Evolutionary conservation across 2,329 filamentous ascomycete genomes (phyloP).

Genomic region (Pseudogymnoascus sp.): DNA sequence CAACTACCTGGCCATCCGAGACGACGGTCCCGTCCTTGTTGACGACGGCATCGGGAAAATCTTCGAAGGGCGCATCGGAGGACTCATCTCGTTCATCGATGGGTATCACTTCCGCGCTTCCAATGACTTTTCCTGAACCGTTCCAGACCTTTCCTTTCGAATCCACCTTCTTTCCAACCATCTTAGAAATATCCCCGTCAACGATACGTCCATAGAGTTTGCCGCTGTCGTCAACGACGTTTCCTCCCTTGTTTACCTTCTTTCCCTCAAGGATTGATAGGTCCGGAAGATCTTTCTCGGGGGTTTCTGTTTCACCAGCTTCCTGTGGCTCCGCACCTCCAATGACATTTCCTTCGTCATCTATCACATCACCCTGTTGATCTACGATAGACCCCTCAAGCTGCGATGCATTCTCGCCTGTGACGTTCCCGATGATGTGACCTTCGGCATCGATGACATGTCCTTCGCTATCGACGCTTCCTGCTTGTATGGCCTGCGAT

Average conservation of each 20-base stretch:
- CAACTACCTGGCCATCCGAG: constrained; percentile 44
- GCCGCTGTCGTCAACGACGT: constrained; percentile 45
- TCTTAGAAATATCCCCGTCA: constrained; percentile 53
- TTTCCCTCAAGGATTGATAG: constrained; percentile 42
- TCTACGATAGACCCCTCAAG: constrained; percentile 39
- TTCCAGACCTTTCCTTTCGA: constrained; percentile 63
- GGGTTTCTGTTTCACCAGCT: constrained; percentile 23
- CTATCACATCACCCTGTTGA: constrained; percentile 46
- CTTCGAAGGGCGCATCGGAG: constrained; percentile 46
- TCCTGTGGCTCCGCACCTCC: constrained; percentile 28
- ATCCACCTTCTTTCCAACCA: constrained; percentile 55
- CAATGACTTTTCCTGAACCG: constrained; percentile 59
- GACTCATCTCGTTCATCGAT: constrained; percentile 41
- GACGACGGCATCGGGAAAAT: constrained; percentile 46
- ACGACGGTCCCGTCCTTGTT: constrained; percentile 45
- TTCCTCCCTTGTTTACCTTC: constrained; percentile 51
- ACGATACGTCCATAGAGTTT: constrained; percentile 52
- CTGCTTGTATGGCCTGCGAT: constrained; percentile 10
- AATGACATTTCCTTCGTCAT: constrained; percentile 43
- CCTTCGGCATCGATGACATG: constrained; percentile 47
- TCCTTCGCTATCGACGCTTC: constrained; percentile 38
- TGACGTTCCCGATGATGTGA: constrained; percentile 43
- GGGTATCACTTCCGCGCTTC: constrained; percentile 56
- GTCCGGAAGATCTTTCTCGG: constrained; percentile 28
- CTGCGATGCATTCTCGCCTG: constrained; percentile 40